Evolutionary conservation across 2,329 filamentous ascomycete species (phyloP), one percentile per base, ranked within the genome.

Genomic region (Fusarium sambucinum): DNA sequence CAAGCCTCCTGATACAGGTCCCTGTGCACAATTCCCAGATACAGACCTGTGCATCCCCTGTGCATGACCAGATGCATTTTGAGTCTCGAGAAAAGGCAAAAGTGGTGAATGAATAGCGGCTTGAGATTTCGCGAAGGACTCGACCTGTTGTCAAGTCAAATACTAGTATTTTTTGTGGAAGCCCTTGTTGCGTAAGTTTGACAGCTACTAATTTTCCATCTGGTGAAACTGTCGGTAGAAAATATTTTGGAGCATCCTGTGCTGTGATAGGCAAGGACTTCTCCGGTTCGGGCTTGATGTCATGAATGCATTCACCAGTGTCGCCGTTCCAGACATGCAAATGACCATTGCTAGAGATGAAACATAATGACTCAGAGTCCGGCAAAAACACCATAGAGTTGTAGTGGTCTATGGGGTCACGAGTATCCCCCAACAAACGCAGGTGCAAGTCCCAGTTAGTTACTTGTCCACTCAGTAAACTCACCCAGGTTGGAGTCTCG

Each of bases 311-410:
- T 40, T 55, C 53, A 4, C 53, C 45, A 6, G 12, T 55, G 3
- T 27, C 45, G 2, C 33, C 25, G 2, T 13, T 32, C 53, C 53
- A 55, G 14, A 37, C 16, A 1, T 27, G 21, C 9, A 6, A 16
- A 7, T 27, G 17, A 4, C n/a, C 16, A 2, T 4, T 0, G 0
- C 0, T 0, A 11, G 19, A 51, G 4, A 30, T 14, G 7, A 16
- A 51, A 7, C 2, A 17, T 0, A 52, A 14, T 5, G 4, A 4
- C 6, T 14, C 13, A 3, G 53, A 55, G 12, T 17, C 33, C 1
- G 23, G 32, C 1, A 32, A 51, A 6, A 38, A 55, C 9, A n/a
- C 7, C 8, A 25, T 21, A 11, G 29, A 27, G 13, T 2, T 9
- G 1, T 6, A 5, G 1, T 4, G 13, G 3, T 8, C 17, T 25